Evolutionary conservation across 768 basidiomycete genomes (phyloP).

Genomic region (Tephrocybe rancida): DNA sequence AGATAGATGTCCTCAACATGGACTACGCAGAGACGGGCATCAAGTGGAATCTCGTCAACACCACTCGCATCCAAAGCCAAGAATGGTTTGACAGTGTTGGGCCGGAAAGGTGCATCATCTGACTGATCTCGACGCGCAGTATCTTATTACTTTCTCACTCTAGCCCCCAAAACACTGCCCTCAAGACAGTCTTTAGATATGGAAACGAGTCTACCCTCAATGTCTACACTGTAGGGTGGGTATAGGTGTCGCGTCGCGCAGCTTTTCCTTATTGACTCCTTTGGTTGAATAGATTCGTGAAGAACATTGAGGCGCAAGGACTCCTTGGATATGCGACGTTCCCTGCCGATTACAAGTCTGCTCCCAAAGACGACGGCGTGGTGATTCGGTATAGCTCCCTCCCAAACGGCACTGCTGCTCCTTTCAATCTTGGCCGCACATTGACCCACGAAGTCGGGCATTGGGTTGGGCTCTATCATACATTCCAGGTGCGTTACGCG

Average conservation of each 20-base stretch:
- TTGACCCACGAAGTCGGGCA: conserved; percentile 53
- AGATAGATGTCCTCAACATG: conserved; percentile 41
- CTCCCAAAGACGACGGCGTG: conserved; percentile 48
- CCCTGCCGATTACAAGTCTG: conserved; percentile 37
- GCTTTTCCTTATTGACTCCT: not conserved
- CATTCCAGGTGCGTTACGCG: conserved; percentile 38
- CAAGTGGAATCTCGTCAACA: conserved; percentile 40
- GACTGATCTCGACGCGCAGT: conserved; percentile 1
- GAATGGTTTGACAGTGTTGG: conserved; percentile 51
- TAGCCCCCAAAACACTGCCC: conserved; percentile 37
- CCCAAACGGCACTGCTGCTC: conserved; percentile 38
- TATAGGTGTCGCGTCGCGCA: not conserved
- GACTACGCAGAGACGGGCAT: conserved; percentile 43
- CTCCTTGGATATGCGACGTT: conserved; percentile 55
- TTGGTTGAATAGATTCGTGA: conserved; percentile 8
- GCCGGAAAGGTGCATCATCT: conserved; percentile 28
- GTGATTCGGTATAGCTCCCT: conserved; percentile 38
- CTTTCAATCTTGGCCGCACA: conserved; percentile 48
- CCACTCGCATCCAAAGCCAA: conserved; percentile 42
- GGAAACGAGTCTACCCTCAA: conserved; percentile 40
- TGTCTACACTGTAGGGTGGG: conserved; percentile 38
- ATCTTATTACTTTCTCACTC: not conserved
- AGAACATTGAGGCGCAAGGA: conserved; percentile 26
- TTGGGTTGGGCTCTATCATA: conserved; percentile 53
- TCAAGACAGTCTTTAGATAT: conserved; percentile 43